Evolutionary conservation across 371 early-diverging fungal genomes (phyloP).

Genomic region (Choanephora cucurbitarum): DNA sequence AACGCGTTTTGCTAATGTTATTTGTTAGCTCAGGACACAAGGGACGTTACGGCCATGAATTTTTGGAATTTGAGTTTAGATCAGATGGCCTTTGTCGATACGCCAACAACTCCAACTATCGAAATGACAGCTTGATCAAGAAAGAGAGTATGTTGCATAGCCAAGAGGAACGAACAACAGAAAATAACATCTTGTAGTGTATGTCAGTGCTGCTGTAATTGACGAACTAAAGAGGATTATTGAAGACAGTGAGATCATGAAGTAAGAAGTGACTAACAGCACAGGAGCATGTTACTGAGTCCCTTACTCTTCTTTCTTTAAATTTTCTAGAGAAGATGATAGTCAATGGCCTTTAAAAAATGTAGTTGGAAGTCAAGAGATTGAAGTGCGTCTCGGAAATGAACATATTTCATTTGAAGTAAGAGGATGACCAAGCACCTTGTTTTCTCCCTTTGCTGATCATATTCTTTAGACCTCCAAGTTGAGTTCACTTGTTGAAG

Average conservation of each 20-base stretch:
- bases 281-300: not conserved
- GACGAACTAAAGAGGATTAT: conserved; percentile 89
- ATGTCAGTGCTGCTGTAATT: conserved; percentile 77
- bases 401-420: conserved; percentile 95
- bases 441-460: too few species aligned
- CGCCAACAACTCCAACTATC: conserved; percentile 97
- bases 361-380: conserved; percentile 90
- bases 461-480: conserved; percentile 73
- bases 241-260: conserved; percentile 87
- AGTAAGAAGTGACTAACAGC: conserved; percentile 45
- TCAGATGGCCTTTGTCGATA: conserved; percentile 90
- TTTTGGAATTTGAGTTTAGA: conserved; percentile 95
- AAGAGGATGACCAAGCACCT: too few species aligned
- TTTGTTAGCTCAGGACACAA: conserved; percentile 81
- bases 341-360: conserved; percentile 91
- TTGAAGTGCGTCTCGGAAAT: conserved; percentile 89
- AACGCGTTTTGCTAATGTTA: conserved; percentile 5
- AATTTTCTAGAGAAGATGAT: conserved; percentile 94
- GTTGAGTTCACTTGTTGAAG: conserved; percentile 90
- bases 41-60: conserved; percentile 97
- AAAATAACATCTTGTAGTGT: conserved; percentile 51
- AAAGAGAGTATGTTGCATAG: conserved; percentile 74
- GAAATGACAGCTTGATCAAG: conserved; percentile 93
- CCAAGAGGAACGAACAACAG: not conserved
- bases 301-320: too few species aligned